Evolutionary conservation across 805 yeast genomes (phyloP), one percentile per base, ranked within the genome.

Genomic region (Candida corydali): DNA sequence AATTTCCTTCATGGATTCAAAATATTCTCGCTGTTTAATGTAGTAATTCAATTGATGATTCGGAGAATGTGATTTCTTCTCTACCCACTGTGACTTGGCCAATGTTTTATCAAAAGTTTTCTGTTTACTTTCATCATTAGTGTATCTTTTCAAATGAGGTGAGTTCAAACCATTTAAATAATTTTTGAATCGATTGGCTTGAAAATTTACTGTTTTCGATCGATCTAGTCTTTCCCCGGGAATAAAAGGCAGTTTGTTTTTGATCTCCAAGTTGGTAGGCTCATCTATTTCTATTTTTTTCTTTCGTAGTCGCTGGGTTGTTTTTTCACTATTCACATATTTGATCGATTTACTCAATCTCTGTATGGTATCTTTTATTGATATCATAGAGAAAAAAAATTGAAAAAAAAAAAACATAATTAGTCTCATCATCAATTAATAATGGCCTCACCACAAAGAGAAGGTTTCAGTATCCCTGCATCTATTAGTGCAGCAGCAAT

Each of bases 391-490:
- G 17, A 26, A 19, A 4, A 11, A 24, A 17, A 28, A 16, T 6
- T 8, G 7, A 17, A 36, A 31, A 35, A 22, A 17, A 28, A 10
- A 34, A 28, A 34, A 29, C 17, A 27, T 18, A 18, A 34, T 17
- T 18, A 11, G 4, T 17, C 5, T 29, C 25, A 24, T 19, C 14
- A 19, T 26, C 32, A 28, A 37, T 26, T 26, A 24, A 26, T 22
- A 24, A 68, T 66, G 72, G 62, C 73, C 34, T 64, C 70, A 41
- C 67, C 65, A 56, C 76, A 75, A 56, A 86, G 89, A 76, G 95
- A 86, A 78, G 94, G 94, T 45, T 86, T 86, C 61, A 80, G 80
- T 44, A 86, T 87, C 45, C 93, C 94, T 49, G 70, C 85, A 32
- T 81, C 84, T 39, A 73, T 80, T 41, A 75, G 79, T 28, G 69